Evolutionary conservation across 148 eudicot genomes (phyloP).

Genomic region (Vaccinium corymbosum): DNA sequence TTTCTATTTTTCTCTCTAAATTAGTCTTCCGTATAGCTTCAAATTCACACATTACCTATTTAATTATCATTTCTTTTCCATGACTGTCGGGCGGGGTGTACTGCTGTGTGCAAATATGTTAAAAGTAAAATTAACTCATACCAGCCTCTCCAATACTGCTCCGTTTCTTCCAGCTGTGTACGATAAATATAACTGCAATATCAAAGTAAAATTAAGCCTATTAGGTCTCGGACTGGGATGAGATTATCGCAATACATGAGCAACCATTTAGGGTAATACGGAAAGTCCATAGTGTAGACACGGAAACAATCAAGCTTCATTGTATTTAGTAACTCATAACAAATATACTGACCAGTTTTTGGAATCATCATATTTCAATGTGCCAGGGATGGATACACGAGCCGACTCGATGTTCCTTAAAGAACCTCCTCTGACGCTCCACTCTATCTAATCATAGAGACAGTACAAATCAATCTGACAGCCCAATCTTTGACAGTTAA

Average conservation of each 20-base stretch:
- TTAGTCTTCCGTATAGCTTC: not conserved
- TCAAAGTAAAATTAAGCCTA: not conserved
- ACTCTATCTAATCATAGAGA: conserved; percentile 58
- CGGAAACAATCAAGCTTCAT: not conserved
- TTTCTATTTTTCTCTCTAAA: not conserved
- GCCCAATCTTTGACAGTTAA: not conserved
- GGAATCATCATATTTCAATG: conserved; percentile 70
- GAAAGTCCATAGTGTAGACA: not conserved
- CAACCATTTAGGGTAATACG: not conserved
- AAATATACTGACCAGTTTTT: conserved; percentile 61
- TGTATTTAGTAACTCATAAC: not conserved
- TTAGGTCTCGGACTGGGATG: conserved; percentile 3
- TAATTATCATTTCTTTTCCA: not conserved
- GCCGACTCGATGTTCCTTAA: conserved; percentile 88
- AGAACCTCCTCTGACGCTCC: conserved; percentile 87
- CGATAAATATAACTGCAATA: conserved; percentile 72
- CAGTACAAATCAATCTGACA: conserved; percentile 14
- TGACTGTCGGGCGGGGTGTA: not conserved
- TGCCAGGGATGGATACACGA: conserved; percentile 83
- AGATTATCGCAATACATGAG: not conserved
- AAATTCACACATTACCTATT: not conserved
- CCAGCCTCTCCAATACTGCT: conserved; percentile 96
- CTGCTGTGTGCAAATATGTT: not conserved
- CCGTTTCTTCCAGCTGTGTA: conserved; percentile 74
- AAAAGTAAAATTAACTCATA: conserved; percentile 28